Conservation (phyloP, 2,329 filamentous ascomycete genomes). For the Kalaharituber pfeilii region DNA sequence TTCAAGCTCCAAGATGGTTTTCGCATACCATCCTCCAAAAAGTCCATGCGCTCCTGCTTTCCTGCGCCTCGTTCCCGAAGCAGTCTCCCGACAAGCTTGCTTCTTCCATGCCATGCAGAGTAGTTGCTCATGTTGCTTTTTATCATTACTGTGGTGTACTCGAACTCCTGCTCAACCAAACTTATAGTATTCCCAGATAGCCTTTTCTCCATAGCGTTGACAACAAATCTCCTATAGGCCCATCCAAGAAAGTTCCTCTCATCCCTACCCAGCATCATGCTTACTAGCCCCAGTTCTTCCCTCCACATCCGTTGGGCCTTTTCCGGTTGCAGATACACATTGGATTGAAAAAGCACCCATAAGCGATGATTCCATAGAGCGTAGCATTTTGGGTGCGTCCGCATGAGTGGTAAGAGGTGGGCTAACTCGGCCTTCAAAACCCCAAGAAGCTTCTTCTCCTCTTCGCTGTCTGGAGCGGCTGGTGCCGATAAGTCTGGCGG, state of each 20-base stretch:
- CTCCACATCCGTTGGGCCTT: constrained; percentile 45
- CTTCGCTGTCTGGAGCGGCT: constrained; percentile 29
- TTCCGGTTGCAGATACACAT: constrained; percentile 44
- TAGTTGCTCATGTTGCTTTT: constrained; percentile 77
- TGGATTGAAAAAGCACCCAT: constrained; percentile 41
- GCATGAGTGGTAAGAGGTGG: constrained; percentile 63
- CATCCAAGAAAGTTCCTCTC: constrained; percentile 92
- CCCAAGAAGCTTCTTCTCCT: constrained; percentile 18
- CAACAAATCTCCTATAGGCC: constrained; percentile 70
- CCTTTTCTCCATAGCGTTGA: constrained; percentile 52
- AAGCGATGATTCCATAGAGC: constrained; percentile 97
- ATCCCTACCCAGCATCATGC: constrained; percentile 77
- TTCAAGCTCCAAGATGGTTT: background rate
- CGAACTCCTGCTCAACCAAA: constrained; percentile 65
- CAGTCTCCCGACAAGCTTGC: constrained; percentile 61
- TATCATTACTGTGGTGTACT: constrained; percentile 83
- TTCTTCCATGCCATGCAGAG: constrained; percentile 87
- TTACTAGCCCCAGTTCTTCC: constrained; percentile 62
- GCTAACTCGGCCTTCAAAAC: constrained; percentile 25
- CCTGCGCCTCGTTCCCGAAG: constrained; percentile 53
- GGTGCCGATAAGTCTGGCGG: constrained; percentile 34
- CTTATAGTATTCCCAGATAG: constrained; percentile 35
- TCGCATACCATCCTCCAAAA: constrained; percentile 52
- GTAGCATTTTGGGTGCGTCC: constrained; percentile 88
- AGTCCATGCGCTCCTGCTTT: constrained; percentile 42